phyloP scores from a whole-genome alignment of 306 rosid genomes.

The Pyrus bretschneideri region DNA sequence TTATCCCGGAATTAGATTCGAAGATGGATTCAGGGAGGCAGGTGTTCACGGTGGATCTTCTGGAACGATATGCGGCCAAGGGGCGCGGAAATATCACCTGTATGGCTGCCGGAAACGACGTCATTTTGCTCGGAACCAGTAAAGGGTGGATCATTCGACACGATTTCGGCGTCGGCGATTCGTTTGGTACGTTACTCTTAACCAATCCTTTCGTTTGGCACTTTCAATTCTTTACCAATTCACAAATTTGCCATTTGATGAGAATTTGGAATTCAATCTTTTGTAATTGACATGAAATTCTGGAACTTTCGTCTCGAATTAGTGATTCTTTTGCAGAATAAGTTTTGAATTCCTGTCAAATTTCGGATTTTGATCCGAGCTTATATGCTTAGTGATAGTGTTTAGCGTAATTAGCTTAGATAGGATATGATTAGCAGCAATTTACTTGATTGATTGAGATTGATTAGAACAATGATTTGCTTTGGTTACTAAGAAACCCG shows the following conservation, averaged over 20 bases:
- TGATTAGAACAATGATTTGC: no score
- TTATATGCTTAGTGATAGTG: not conserved
- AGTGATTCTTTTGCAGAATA: not conserved
- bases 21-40: slow-evolving; percentile 83
- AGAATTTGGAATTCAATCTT: not conserved
- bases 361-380: not conserved
- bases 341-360: not conserved
- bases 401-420: not conserved
- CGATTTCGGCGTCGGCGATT: slow-evolving; percentile 88
- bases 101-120: slow-evolving; percentile 91
- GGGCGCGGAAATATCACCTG: slow-evolving; percentile 87
- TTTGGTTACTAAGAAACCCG: not conserved
- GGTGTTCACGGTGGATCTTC: slow-evolving; percentile 87
- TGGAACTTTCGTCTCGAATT: no score
- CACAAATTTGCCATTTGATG: not conserved
- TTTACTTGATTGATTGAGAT: not conserved
- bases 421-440: not conserved
- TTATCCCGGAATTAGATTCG: not conserved
- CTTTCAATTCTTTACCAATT: not conserved
- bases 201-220: not conserved
- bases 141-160: slow-evolving; percentile 95
- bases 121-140: slow-evolving; percentile 82
- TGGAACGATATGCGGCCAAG: slow-evolving; percentile 84
- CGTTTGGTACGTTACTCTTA: slow-evolving; percentile 40
- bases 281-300: no score